Evolutionary conservation across 306 rosid species (phyloP).

Genomic region (Macrotyloma uniflorum): DNA sequence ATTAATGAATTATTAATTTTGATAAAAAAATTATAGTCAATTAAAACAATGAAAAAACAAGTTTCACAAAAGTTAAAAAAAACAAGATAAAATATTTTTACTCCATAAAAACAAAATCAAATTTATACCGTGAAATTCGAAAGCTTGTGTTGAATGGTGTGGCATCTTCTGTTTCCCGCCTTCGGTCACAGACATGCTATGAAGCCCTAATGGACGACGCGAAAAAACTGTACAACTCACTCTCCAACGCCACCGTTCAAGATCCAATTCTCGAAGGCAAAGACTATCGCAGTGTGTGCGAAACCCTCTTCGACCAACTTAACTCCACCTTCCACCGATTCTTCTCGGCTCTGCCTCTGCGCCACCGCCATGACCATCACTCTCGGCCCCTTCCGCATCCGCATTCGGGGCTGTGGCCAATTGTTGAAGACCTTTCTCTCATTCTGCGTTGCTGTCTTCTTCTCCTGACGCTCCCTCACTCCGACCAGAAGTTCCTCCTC

Average conservation of each 20-base stretch:
- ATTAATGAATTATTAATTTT: too few species aligned
- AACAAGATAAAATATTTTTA: too few species aligned
- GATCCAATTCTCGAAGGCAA: slow-evolving; percentile 25
- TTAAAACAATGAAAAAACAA: too few species aligned
- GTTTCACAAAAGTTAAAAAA: too few species aligned
- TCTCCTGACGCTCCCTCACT: slow-evolving; percentile 45
- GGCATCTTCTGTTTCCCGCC: neutral
- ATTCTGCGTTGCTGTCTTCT: slow-evolving; percentile 66
- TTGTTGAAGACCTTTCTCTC: slow-evolving; percentile 51
- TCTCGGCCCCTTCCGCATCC: slow-evolving; percentile 21
- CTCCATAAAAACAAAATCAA: too few species aligned
- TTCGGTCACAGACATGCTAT: neutral
- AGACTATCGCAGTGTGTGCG: slow-evolving; percentile 39
- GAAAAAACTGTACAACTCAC: neutral
- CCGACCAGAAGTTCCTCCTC: slow-evolving; percentile 41
- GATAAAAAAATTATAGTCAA: too few species aligned
- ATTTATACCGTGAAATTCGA: neutral
- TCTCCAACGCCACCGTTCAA: slow-evolving; percentile 16
- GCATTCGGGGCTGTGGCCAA: slow-evolving; percentile 41
- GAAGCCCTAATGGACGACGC: slow-evolving; percentile 35
- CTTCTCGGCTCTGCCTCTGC: slow-evolving; percentile 45
- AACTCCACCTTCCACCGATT: slow-evolving; percentile 41
- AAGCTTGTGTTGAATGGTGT: neutral
- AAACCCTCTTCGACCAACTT: slow-evolving; percentile 59
- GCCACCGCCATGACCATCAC: slow-evolving; percentile 20